phyloP scores from a whole-genome alignment of 306 rosid genomes.

The Malus sylvestris region DNA sequence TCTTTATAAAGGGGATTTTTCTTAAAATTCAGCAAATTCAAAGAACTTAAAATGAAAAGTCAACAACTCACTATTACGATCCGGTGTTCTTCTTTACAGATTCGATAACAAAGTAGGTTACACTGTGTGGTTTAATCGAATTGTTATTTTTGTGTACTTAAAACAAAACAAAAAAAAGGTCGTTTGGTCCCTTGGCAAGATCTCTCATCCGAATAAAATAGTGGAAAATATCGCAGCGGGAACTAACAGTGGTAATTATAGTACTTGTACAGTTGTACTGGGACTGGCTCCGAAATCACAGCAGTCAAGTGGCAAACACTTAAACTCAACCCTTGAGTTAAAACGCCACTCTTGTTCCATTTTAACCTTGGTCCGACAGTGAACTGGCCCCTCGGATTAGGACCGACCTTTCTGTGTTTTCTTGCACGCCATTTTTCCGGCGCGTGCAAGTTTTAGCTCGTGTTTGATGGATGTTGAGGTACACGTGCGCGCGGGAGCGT shows the following conservation, averaged over 20 bases:
- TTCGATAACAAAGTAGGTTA: too few relatives aligned
- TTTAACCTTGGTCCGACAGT: background rate
- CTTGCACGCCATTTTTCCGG: background rate
- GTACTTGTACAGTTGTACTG: background rate
- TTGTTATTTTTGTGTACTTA: too few relatives aligned
- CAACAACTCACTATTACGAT: background rate
- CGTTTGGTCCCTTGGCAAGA: background rate
- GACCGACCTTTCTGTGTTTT: background rate
- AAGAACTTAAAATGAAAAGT: background rate
- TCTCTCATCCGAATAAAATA: background rate
- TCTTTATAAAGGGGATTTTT: background rate
- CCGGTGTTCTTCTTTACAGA: too few relatives aligned
- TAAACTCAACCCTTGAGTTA: background rate
- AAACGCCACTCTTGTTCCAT: background rate
- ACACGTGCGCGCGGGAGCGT: background rate
- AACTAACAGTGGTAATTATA: background rate
- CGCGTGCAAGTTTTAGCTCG: background rate
- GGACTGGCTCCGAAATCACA: slow-evolving; percentile 4
- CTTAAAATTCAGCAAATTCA: background rate
- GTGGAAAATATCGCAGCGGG: background rate
- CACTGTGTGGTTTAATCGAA: too few relatives aligned
- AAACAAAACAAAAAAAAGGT: background rate
- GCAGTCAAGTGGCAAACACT: background rate
- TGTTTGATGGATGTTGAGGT: background rate
- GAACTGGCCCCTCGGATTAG: background rate